Evolutionary conservation across 257 asterid genomes (phyloP).

Genomic region (Primulina huaijiensis): DNA sequence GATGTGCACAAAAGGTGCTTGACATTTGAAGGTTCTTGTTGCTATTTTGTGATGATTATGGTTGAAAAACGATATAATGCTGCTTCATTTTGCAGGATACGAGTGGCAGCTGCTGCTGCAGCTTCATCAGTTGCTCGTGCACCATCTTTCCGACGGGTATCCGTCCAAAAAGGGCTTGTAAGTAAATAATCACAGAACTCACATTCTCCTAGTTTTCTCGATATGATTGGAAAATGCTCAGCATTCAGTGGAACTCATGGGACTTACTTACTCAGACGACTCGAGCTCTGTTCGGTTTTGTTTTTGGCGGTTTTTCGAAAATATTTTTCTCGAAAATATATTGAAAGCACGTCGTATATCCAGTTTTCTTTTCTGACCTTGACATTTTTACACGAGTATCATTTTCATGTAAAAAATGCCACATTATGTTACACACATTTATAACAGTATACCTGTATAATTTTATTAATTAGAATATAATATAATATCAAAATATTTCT

Average conservation of each 20-base stretch:
- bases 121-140: slow-evolving; percentile 86
- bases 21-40: slow-evolving; percentile 20
- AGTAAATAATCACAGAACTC: slow-evolving; percentile 29
- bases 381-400: background rate
- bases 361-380: too few species aligned
- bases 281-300: too few species aligned
- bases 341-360: too few species aligned
- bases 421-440: background rate
- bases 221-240: background rate
- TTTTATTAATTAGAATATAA: too few species aligned
- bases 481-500: background rate
- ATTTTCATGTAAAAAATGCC: background rate
- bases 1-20: slow-evolving; percentile 82
- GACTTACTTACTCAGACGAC: too few species aligned
- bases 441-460: too few species aligned
- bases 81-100: slow-evolving; percentile 56
- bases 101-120: slow-evolving; percentile 91
- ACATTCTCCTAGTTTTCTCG: background rate
- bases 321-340: too few species aligned
- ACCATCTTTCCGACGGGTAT: slow-evolving; percentile 68
- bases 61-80: slow-evolving; percentile 6
- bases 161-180: slow-evolving; percentile 58
- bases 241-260: too few species aligned
- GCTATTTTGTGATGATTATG: slow-evolving; percentile 8
- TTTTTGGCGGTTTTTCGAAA: too few species aligned